A percentile compares a stretch with the other conserved stretches of the same genome.
Conservation (phyloP, 1,284 basidiomycete genomes). For the Ustilago sp. region DNA sequence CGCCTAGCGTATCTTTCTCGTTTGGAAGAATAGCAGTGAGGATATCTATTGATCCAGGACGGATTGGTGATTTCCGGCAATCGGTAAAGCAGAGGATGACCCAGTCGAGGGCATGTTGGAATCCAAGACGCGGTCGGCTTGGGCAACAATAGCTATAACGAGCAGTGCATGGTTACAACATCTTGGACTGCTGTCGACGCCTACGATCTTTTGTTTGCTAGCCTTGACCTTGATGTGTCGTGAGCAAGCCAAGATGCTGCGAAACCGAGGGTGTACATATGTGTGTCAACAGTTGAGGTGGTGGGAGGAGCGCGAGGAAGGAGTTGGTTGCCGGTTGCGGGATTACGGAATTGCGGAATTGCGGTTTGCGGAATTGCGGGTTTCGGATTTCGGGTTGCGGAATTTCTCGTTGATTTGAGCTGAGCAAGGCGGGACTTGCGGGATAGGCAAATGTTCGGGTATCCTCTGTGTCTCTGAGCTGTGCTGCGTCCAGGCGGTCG, state of each 20-base stretch:
- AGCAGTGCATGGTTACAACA: conserved; percentile 1
- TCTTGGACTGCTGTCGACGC: not conserved
- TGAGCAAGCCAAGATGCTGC: not conserved
- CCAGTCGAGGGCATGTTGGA: not conserved
- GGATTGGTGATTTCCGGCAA: not conserved
- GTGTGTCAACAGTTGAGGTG: not conserved
- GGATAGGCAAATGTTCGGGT: too few species aligned
- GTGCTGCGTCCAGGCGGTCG: too few species aligned
- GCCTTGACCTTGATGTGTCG: not conserved
- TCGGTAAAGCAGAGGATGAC: not conserved
- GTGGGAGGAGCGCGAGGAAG: too few species aligned
- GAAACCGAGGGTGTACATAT: not conserved
- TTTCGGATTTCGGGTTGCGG: too few species aligned
- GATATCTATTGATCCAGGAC: too few species aligned
- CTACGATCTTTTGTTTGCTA: not conserved
- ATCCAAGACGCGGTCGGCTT: not conserved
- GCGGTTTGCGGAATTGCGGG: too few species aligned
- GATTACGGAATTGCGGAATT: too few species aligned
- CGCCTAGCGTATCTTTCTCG: not conserved
- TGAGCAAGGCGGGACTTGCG: too few species aligned
- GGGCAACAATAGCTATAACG: not conserved
- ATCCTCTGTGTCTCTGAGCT: too few species aligned
- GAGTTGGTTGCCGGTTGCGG: too few species aligned
- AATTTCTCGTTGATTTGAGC: too few species aligned
- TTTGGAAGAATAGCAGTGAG: not conserved